Conservation (phyloP, 2,329 filamentous ascomycete species). For the Paraphoma chrysanthemicola region DNA sequence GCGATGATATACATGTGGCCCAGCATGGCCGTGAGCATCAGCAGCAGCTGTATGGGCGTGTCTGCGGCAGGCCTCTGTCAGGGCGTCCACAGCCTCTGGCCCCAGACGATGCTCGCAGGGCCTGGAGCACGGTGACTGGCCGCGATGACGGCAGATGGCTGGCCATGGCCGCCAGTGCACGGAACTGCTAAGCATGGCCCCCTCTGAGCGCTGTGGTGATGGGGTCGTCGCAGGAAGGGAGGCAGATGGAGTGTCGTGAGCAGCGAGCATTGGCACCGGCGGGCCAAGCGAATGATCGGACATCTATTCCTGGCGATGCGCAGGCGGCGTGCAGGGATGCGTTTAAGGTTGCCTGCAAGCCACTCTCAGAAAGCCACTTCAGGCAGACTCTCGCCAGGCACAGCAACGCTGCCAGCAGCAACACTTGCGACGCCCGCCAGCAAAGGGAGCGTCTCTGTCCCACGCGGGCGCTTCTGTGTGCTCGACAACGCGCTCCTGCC, state of each 20-base stretch:
- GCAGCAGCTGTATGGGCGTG: slow-evolving; percentile 24
- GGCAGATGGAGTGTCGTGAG: slow-evolving; percentile 42
- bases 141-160: slow-evolving; percentile 27
- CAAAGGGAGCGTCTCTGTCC: slow-evolving; percentile 25
- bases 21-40: slow-evolving; percentile 31
- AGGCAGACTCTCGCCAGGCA: slow-evolving; percentile 27
- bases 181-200: slow-evolving; percentile 31
- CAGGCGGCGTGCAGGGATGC: slow-evolving; percentile 47
- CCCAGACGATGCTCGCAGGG: slow-evolving; percentile 21
- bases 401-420: slow-evolving; percentile 18
- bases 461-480: slow-evolving; percentile 26
- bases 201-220: slow-evolving; percentile 23
- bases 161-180: slow-evolving; percentile 35
- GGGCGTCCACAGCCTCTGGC: slow-evolving; percentile 26
- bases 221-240: slow-evolving; percentile 32
- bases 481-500: slow-evolving; percentile 10
- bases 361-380: slow-evolving; percentile 18
- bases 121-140: slow-evolving; percentile 22
- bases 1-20: slow-evolving; percentile 34
- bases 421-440: slow-evolving; percentile 3
- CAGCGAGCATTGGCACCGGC: slow-evolving; percentile 21
- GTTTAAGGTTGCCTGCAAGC: slow-evolving; percentile 40
- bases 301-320: slow-evolving; percentile 43
- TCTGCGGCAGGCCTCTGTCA: slow-evolving; percentile 26
- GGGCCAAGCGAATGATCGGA: slow-evolving; percentile 32